Base-by-base conservation (phyloP, 176 grass and related monocot genomes). In the Aegilops umbellulata region DNA sequence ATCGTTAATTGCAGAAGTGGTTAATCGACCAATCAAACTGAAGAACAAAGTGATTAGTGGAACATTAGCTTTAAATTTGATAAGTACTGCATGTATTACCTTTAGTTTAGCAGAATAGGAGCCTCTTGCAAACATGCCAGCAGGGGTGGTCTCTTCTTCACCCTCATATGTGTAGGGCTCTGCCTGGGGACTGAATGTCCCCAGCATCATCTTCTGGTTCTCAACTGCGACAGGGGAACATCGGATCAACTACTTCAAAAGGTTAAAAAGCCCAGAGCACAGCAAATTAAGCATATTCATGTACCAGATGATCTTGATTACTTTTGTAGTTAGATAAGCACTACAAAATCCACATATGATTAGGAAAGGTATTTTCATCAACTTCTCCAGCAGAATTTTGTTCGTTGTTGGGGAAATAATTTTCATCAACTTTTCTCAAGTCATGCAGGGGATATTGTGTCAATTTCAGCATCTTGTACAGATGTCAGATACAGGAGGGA, bases 101-200 rank as follows among this genome's bases (percentile, higher is more conserved):
- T 94, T 97, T 53, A 93, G 36, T 90, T 85, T 94, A 57, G 94
- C 94, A 76, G 90, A 88, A 88, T 97, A 97, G 35, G 87, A 92
- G 58, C 94, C 94, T 65, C 94, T 93, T 77, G 92, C 94, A 70
- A 97, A 91, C 16, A 97, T 88, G 46, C 94, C 92, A 82, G 92
- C 85, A 32, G 94, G 94, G 13, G 94, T 97, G 26, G 92, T 92
- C 73, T 97, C 94, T 88, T 97, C 92, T 92, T 97, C 87, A 60
- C 91, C 82, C 87, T 89, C 94, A 11, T 94, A 92, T 13, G 84
- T 57, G 39, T 97, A 97, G 69, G 92, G 87, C 61, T 97, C 94
- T 63, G 70, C 80, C 87, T 97, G 94, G 70, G 94, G 94, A 91
- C 94, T 97, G 82, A 97, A 97, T 55, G 94, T 97, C 39, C 94